Evolutionary conservation across 129 eudicot species (phyloP).

Genomic region (Tagetes erecta): DNA sequence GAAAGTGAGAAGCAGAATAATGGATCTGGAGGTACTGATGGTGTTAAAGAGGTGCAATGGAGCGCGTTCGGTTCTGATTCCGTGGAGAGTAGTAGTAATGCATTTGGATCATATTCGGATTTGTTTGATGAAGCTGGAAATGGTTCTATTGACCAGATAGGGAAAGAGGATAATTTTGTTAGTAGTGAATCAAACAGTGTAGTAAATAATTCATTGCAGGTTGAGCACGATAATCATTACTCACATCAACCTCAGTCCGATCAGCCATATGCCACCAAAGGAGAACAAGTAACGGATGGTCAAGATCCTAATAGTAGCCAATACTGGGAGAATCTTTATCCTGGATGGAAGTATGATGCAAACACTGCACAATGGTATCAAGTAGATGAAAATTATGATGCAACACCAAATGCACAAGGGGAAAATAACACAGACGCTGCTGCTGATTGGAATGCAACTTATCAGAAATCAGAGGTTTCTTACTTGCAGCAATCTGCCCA

Average conservation of each 20-base stretch:
- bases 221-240: conserved; percentile 34
- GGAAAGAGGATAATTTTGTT: conserved; percentile 33
- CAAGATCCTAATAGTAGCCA: conserved; percentile 54
- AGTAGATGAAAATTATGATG: conserved; percentile 53
- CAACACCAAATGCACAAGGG: conserved; percentile 38
- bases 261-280: conserved; percentile 34
- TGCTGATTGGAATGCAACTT: conserved; percentile 41
- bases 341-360: conserved; percentile 88
- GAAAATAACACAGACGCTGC: conserved; percentile 34
- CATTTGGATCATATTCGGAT: conserved; percentile 66
- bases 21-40: conserved; percentile 45
- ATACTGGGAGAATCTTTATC: conserved; percentile 81
- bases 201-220: conserved; percentile 36
- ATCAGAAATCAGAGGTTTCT: conserved; percentile 53
- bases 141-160: conserved; percentile 36
- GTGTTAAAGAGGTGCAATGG: conserved; percentile 89
- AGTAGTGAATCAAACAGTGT: conserved; percentile 27
- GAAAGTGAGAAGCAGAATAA: conserved; percentile 30
- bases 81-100: conserved; percentile 41
- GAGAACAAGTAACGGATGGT: conserved; percentile 40
- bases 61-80: conserved; percentile 61
- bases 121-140: conserved; percentile 65
- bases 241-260: conserved; percentile 44
- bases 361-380: conserved; percentile 82
- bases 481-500: conserved; percentile 75